These are phyloP conservation scores for Eucalyptus camaldulensis DNA, from an alignment of 345 rosid genomes.

Conservation along the genomic window DNA sequence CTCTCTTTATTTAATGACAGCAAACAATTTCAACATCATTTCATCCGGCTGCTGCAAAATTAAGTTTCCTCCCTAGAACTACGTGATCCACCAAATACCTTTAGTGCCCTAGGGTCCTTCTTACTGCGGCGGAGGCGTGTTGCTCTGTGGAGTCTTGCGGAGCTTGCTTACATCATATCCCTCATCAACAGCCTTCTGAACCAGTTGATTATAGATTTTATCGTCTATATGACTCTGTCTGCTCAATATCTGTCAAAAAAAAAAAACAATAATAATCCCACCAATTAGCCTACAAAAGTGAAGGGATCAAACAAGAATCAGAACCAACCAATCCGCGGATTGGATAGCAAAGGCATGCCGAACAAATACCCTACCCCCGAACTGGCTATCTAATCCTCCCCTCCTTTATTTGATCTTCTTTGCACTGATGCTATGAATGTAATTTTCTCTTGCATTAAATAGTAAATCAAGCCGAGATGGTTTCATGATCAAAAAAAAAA, in stretches of 20 bases:
- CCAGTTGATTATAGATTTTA: conserved; percentile 40
- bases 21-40: neutral
- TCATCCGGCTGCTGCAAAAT: neutral
- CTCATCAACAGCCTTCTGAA: conserved; percentile 40
- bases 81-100: conserved; percentile 85
- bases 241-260: conserved; percentile 34
- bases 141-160: conserved; percentile 61
- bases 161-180: conserved; percentile 72
- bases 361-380: too few relatives aligned
- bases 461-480: too few relatives aligned
- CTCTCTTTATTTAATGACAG: neutral
- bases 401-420: too few relatives aligned
- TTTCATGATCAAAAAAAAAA: too few relatives aligned
- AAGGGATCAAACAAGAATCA: neutral
- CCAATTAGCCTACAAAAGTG: neutral
- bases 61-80: conserved; percentile 21
- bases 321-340: neutral
- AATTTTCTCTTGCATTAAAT: too few relatives aligned
- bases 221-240: conserved; percentile 49
- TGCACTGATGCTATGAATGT: too few relatives aligned
- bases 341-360: too few relatives aligned
- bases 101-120: conserved; percentile 23
- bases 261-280: neutral
- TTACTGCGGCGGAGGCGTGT: conserved; percentile 38
- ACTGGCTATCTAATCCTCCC: too few relatives aligned